A percentile compares a stretch with the other conserved stretches of the same genome.
Conservation (phyloP, 805 yeast species). For the Komagataella ulmi region DNA sequence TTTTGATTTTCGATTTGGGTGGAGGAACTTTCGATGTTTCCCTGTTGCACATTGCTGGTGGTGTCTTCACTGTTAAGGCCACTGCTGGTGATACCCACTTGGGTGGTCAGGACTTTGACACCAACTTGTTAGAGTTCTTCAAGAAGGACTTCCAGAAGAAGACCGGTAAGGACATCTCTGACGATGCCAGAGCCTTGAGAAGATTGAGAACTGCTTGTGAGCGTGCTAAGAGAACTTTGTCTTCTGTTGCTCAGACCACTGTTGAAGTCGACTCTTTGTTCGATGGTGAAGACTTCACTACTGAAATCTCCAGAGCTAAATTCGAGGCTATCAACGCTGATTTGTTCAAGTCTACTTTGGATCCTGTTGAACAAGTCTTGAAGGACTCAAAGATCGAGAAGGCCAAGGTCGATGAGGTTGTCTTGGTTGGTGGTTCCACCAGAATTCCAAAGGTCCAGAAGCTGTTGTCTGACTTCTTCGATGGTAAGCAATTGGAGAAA, state of each 20-base stretch:
- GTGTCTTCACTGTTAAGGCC: conserved; percentile 71
- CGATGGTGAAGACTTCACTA: conserved; percentile 95
- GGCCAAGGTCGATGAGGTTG: conserved; percentile 83
- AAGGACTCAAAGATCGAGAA: conserved; percentile 85
- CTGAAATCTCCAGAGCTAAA: conserved; percentile 93
- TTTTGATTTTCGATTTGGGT: conserved; percentile 63
- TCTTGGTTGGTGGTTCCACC: conserved; percentile 95
- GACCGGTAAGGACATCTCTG: conserved; percentile 86
- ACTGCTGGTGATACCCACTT: conserved; percentile 78
- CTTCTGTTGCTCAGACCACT: conserved; percentile 91
- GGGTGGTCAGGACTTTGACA: conserved; percentile 82
- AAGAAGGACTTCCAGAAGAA: conserved; percentile 95
- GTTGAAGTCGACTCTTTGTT: conserved; percentile 88
- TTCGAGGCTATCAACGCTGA: conserved; percentile 94
- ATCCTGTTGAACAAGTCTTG: conserved; percentile 91
- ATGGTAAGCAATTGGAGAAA: conserved; percentile 94
- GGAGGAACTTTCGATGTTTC: conserved; percentile 84
- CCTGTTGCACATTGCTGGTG: conserved; percentile 63
- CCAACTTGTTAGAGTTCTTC: conserved; percentile 75
- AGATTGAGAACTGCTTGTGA: conserved; percentile 98
- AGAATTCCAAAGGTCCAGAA: conserved; percentile 97
- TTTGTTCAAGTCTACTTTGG: conserved; percentile 84
- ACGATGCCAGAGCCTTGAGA: conserved; percentile 95
- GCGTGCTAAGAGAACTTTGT: conserved; percentile 97
- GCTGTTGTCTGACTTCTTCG: conserved; percentile 90